Evolutionary conservation across 73 alveolate species (phyloP), one percentile per base, ranked within the genome.

Genomic region (Breviolum minutum): DNA sequence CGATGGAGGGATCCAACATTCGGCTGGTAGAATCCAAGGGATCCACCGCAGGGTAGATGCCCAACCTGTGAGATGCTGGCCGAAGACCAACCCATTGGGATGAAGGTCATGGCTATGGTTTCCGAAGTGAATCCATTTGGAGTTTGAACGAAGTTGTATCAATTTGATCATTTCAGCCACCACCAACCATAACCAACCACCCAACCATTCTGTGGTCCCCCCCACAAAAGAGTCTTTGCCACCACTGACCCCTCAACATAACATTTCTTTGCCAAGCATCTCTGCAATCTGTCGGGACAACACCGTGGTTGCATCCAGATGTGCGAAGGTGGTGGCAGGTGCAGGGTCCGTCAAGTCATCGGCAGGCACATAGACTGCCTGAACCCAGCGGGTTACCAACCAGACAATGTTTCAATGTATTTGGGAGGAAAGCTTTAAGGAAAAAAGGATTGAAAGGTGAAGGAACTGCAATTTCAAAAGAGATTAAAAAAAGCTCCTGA

Each of bases 301-400:
- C 70, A 99, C 99, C 97, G 99, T 99, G 60, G 99, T 99, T 79
- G 99, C 99, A 89, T 99, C 99, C 99, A 99, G 97, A 99, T 99
- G 99, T 70, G 99, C 99, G 99, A 99, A 99, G 73, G 99, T 99
- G 87, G 99, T 99, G 88, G 99, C 99, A n/a, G 99, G 99, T 63
- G 99, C 99, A 22, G 99, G 99, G 99, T 99, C 99, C 87, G 99
- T 99, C 99, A 99, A 95, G 99, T 99, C 99, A 99, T 99, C 99
- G 80, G 99, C 99, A 27, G 99, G 99, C 99, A 99, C 99, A 99
- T 99, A 99, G 95, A 99, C 99, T 60, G 99, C 99, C 97, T 92
- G 70, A 13, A 19, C 54, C 83, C n/a, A 7, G 27, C 8, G 7
- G 16, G 93, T 74, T 27, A 66, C 66, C 89, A 82, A 27, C 62